Evolutionary conservation across 2,329 filamentous ascomycete genomes (phyloP).

Genomic region (Cordyceps javanica): DNA sequence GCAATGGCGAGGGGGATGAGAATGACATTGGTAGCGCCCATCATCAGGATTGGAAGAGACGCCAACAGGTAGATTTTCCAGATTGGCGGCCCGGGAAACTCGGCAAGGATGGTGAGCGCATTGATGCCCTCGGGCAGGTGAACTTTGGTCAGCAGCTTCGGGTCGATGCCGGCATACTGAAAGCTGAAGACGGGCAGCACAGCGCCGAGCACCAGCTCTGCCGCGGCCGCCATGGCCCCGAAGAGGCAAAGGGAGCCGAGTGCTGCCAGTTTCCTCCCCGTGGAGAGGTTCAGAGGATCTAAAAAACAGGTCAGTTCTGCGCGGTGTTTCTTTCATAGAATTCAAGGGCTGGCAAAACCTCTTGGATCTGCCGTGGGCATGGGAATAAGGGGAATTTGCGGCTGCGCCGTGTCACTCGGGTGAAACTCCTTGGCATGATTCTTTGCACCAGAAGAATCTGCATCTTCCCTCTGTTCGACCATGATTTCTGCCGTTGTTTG

Average conservation of each 20-base stretch:
- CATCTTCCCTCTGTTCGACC: constrained; percentile 2
- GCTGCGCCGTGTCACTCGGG: too few species aligned
- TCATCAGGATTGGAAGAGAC: constrained; percentile 29
- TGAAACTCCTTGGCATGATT: neutral
- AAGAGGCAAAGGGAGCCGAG: constrained; percentile 20
- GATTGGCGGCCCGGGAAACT: constrained; percentile 25
- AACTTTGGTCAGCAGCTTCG: constrained; percentile 23
- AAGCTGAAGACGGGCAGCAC: constrained; percentile 29
- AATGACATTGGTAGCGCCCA: constrained; percentile 29
- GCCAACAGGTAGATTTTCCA: constrained; percentile 25
- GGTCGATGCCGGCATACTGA: constrained; percentile 28
- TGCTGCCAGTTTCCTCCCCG: constrained; percentile 2
- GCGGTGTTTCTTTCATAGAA: too few species aligned
- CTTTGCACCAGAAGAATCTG: neutral
- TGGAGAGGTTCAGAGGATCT: constrained; percentile 8
- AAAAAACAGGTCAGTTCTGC: neutral
- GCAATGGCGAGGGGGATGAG: constrained; percentile 32
- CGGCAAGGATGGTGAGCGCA: constrained; percentile 25
- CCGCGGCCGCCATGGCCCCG: constrained; percentile 21
- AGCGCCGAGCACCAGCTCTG: constrained; percentile 21
- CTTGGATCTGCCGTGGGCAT: constrained; percentile 10
- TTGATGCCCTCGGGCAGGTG: constrained; percentile 21
- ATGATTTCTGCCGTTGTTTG: neutral
- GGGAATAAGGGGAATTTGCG: neutral
- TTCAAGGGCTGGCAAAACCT: neutral